Base-by-base conservation (phyloP, 192 early-diverging fungal genomes). In the Radiomyces spectabilis region DNA sequence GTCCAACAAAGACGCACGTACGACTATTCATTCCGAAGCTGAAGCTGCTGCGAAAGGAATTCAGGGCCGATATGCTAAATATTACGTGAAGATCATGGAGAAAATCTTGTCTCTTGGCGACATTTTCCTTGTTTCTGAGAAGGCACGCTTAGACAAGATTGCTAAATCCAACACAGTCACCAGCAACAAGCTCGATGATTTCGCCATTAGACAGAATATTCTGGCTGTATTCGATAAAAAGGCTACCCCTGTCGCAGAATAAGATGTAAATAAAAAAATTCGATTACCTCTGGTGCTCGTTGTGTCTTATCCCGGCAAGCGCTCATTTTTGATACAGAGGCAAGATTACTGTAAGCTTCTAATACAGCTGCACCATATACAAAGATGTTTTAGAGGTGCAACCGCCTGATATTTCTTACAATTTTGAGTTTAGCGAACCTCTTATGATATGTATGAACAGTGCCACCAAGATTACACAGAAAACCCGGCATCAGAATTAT, bases 61-160 rank as follows among this genome's bases (percentile, higher is more conserved):
- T 50, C 69, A 65, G 48, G 61, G 59, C 59, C 73, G 61, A 16
- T 84, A 76, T 61, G 86, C 92, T 27, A 71, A 77, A 41, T 96
- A 94, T 78, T 98, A 98, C 59, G 66, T 73, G 63, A 97, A 94
- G 68, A 83, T 91, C 53, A 91, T 97, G 85, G 83, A 92, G 69
- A 95, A 96, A 75, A 78, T 87, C 48, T 48, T 66, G 45, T 71
- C 76, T 21, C 80, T 81, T 5, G 77, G 76, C 0, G 83, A 79
- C 48, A 47, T 15, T 0, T 98, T 87, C 74, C 56, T 85, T 33
- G 71, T 49, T 12, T 92, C 82, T 53, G 95, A 98, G 73, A 74
- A 81, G 40, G 79, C 82, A 31, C 84, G 95, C 49, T 71, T 98
- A 37, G 65, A 79, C 8, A 92, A 89, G 69, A 84, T 98, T 45